Evolutionary conservation across 306 rosid genomes (phyloP).

Genomic region (Fragaria vesca): DNA sequence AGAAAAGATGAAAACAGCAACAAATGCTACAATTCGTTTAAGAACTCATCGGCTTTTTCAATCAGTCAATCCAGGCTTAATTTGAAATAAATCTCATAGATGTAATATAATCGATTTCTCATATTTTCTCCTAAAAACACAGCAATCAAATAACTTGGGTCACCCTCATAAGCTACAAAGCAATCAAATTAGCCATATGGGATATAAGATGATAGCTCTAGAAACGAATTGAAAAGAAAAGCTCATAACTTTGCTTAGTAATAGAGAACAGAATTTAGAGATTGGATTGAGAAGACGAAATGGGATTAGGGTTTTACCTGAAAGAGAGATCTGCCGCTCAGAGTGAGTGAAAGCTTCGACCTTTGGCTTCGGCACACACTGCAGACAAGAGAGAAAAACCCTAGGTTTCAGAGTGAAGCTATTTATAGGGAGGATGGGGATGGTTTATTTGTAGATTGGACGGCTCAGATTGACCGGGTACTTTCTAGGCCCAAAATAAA

Average conservation of each 20-base stretch:
- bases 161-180: background rate
- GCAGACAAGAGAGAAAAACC: slow-evolving; percentile 1
- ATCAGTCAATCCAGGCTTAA: background rate
- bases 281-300: background rate
- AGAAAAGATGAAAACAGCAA: background rate
- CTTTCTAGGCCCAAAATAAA: background rate
- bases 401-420: background rate
- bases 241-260: background rate
- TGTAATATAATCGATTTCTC: background rate
- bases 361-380: slow-evolving; percentile 1
- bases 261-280: background rate
- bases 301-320: slow-evolving; percentile 7
- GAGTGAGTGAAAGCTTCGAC: slow-evolving; percentile 10
- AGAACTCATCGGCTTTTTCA: background rate
- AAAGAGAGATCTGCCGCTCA: background rate
- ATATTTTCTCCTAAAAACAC: background rate
- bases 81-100: too few relatives aligned
- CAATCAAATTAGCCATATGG: background rate
- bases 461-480: slow-evolving; percentile 6
- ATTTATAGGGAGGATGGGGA: slow-evolving; percentile 15
- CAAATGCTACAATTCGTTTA: background rate
- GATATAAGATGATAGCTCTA: background rate
- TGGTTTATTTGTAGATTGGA: slow-evolving; percentile 6
- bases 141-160: background rate
- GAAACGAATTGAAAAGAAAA: background rate